phyloP scores from a whole-genome alignment of 306 rosid genomes.

The Amphicarpaea edgeworthii region DNA sequence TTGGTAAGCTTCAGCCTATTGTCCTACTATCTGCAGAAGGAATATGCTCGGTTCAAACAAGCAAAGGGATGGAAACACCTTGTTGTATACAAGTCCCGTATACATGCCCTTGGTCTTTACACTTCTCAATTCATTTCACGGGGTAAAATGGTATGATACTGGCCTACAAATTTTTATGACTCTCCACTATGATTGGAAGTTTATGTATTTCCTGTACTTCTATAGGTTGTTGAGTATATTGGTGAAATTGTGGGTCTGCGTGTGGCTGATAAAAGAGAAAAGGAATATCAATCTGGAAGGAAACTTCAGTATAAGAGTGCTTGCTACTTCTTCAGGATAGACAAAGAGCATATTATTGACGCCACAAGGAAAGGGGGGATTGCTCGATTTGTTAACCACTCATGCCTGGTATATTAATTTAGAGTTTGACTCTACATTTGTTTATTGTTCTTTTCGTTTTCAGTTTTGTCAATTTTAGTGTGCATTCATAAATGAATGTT shows the following conservation, averaged over 20 bases:
- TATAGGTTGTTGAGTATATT: conserved; percentile 77
- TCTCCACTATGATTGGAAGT: conserved; percentile 12
- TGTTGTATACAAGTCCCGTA: conserved; percentile 79
- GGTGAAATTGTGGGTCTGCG: conserved; percentile 78
- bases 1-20: conserved; percentile 6
- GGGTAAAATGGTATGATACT: conserved; percentile 67
- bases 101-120: conserved; percentile 84
- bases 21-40: conserved; percentile 59
- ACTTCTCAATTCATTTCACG: conserved; percentile 73
- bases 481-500: neutral
- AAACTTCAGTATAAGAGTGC: conserved; percentile 79
- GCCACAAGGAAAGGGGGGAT: conserved; percentile 82
- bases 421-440: neutral
- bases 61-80: conserved; percentile 67
- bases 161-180: neutral
- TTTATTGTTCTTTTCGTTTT: neutral
- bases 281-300: conserved; percentile 69
- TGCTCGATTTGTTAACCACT: conserved; percentile 82
- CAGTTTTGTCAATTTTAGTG: conserved; percentile 7
- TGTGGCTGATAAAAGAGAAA: conserved; percentile 75
- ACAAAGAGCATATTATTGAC: conserved; percentile 75
- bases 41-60: conserved; percentile 66
- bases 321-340: conserved; percentile 81
- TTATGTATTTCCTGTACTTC: conserved; percentile 39
- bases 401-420: conserved; percentile 68